These are phyloP conservation scores for Yamadazyma conglobata DNA, from an alignment of 1,139 yeast species.

Conservation along the genomic window DNA sequence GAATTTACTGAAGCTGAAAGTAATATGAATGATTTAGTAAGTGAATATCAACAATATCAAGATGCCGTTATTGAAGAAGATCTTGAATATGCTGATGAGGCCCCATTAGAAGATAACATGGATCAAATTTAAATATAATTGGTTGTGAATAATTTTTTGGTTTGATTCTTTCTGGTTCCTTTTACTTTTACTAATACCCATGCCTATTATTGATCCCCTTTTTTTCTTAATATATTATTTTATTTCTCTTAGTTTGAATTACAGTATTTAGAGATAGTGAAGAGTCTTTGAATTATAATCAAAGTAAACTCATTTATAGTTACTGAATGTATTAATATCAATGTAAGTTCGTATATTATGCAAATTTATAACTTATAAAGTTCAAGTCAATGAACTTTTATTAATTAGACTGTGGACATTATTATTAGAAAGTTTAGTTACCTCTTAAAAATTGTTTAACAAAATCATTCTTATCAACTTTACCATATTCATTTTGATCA, in stretches of 20 bases:
- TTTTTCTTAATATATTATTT: conserved; percentile 1
- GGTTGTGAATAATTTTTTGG: conserved; percentile 2
- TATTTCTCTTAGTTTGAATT: conserved; percentile 2
- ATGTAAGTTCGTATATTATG: background rate
- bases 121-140: conserved; percentile 22
- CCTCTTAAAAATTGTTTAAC: conserved; percentile 75
- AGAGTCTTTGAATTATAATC: no score
- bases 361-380: no score
- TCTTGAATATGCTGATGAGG: conserved; percentile 64
- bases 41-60: conserved; percentile 91
- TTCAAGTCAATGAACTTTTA: no score
- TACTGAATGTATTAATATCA: conserved; percentile 5
- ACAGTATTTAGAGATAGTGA: background rate
- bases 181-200: conserved; percentile 5
- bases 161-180: conserved; percentile 2
- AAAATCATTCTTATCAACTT: conserved; percentile 50
- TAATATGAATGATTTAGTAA: conserved; percentile 82
- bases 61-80: conserved; percentile 76
- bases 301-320: no score
- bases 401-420: conserved; percentile 3
- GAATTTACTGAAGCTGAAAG: conserved; percentile 87
- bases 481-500: conserved; percentile 53
- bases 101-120: conserved; percentile 54
- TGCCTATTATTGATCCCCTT: no score
- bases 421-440: conserved; percentile 16